Evolutionary conservation across 2,329 filamentous ascomycete genomes (phyloP), one percentile per base, ranked within the genome.

Genomic region (Nigrograna mackinnonii): DNA sequence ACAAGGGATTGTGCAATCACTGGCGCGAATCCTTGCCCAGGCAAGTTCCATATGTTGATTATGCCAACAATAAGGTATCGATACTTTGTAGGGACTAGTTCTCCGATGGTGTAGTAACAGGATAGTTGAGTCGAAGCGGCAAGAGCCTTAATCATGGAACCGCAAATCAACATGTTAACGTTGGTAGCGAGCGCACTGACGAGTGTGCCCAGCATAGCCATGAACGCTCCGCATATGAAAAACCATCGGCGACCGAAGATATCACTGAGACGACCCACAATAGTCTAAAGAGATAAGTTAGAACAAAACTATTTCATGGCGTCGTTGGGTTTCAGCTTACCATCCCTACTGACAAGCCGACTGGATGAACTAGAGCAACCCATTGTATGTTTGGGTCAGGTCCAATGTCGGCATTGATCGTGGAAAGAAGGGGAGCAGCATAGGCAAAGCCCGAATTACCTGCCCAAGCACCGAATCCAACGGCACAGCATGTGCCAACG

Each of bases 21-120:
- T n/a, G 74, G 73, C 0, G 75, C 77, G 42, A 74, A 72, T 19
- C 69, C 64, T 41, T n/a, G n/a, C n/a, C n/a, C n/a, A n/a, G n/a
- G n/a, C n/a, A n/a, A n/a, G 37, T 3, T 13, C 19, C 12, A 34
- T 43, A 35, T 39, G 22, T 33, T 32, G 12, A 12, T 36, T 6
- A 33, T 37, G 18, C 22, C 14, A n/a, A n/a, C n/a, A n/a, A n/a
- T n/a, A n/a, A n/a, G n/a, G n/a, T n/a, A n/a, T n/a, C n/a, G n/a
- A 17, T 22, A 36, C 34, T 36, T 22, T 14, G 19, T 36, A 6
- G 34, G 34, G 9, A 36, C 12, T 12, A 36, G 7, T n/a, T n/a
- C n/a, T n/a, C n/a, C n/a, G n/a, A n/a, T n/a, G n/a, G n/a, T n/a
- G n/a, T n/a, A n/a, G n/a, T n/a, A n/a, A n/a, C n/a, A n/a, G n/a